Base-by-base conservation (phyloP, 2,329 filamentous ascomycete genomes). In the Chrysosphaeria jannelii region DNA sequence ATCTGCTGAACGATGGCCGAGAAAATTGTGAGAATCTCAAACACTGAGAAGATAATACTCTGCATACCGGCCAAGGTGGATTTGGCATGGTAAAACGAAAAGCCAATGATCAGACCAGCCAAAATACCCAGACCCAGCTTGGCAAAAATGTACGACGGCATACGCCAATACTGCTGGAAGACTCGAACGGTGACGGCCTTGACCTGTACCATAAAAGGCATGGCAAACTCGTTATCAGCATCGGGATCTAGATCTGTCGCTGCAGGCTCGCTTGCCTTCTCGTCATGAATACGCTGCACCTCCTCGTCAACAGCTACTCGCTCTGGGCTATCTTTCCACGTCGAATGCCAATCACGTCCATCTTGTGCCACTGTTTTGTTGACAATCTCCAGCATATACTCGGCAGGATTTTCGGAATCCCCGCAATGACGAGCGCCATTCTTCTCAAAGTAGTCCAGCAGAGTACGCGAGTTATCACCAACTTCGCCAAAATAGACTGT, bases 121-220 rank as follows among this genome's bases (percentile, higher is more conserved):
- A 62, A 42, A 13, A 57, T 47, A 38, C 65, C 74, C 12, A 88
- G 62, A 3, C 54, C 48, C 1, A 55, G 39, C 51, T 89, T 89
- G 34, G 72, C 67, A 47, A 79, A 88, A 42, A 90, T 78, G 48
- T 89, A 90, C 3, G 65, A 56, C 0, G 78, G 78, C 1, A 67
- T 79, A 29, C 78, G 70, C 76, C 78, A 89, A 54, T 85, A 88
- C 41, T 85, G 74, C 38, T 79, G 60, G 50, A 85, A 85, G 13
- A 85, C 69, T 36, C 78, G 74, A 32, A 56, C 41, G 10, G 61
- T 55, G 27, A 75, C 71, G 36, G 66, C 53, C 26, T 44, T 47
- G 20, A 81, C 47, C 42, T 90, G 78, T 6, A 49, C 37, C 19
- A 33, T 36, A 38, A 88, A 75, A 0, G 70, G 60, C 5, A 74